Base-by-base conservation (phyloP, 495 filamentous ascomycete species). In the Aspergillus campestris region DNA sequence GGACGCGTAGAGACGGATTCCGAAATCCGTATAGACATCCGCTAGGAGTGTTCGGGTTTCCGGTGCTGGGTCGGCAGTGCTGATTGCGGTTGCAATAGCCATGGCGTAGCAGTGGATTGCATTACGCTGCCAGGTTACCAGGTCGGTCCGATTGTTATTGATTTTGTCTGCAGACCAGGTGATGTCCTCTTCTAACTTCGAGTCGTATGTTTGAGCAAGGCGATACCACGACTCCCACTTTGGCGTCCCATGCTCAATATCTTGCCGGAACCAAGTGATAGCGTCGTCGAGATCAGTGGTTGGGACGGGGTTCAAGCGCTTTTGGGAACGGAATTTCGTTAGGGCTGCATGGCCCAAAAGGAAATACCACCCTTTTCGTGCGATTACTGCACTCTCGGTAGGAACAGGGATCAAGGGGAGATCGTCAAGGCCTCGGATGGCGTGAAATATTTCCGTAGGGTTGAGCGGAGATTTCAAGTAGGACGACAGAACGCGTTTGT, bases 221-320 rank as follows among this genome's bases (percentile, higher is more conserved):
- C 92, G 81, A 61, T 91, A 96, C 94, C 92, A 99, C 0, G 90
- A 82, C 60, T 97, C 90, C 92, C 92, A 99, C 38, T 82, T 80
- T 27, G 90, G 83, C 1, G 80, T 78, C 11, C 80, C 84, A 58
- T 89, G 88, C 51, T 95, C 84, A 2, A 99, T 67, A 53, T 97
- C 91, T 48, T 89, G 80, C 44, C 83, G 73, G 57, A 97, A 82
- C 60, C 86, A 94, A 0, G 75, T 80, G 44, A 84, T 79, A 3
- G 86, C 90, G 34, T 90, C 82, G 40, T 91, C 82, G 34, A 97
- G 71, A 53, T 97, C 92, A 45, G 91, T 86, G 0, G 83, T 89
- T 34, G 86, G 84, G 11, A 81, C 81, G 11, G 83, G 80, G 15
- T 73, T 81, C 39, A 87, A 74, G 11, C 88, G 79, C 52, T 95